Evolutionary conservation across 2,329 filamentous ascomycete genomes (phyloP).

Genomic region (Colletotrichum chrysophilum): DNA sequence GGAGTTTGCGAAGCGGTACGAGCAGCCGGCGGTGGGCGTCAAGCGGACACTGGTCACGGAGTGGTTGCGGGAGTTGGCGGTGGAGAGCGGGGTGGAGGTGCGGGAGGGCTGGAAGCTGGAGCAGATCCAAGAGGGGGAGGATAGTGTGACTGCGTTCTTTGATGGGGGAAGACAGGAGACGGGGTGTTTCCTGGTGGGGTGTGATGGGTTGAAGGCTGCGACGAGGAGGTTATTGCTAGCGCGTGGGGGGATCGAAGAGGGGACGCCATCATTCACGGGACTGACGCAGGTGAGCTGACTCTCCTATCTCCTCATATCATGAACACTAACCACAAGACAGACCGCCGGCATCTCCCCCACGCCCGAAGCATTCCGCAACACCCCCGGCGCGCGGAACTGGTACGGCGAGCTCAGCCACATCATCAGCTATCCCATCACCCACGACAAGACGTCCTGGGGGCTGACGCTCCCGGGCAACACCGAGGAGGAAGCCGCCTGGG

Average conservation of each 20-base stretch:
- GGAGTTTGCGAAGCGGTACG: constrained; percentile 23
- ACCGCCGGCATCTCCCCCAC: constrained; percentile 26
- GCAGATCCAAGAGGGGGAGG: constrained; percentile 22
- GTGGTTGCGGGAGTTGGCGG: constrained; percentile 16
- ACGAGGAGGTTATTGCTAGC: constrained; percentile 20
- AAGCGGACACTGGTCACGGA: constrained; percentile 25
- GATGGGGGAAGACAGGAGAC: constrained; percentile 20
- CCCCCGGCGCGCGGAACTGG: constrained; percentile 26
- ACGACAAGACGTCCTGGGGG: constrained; percentile 26
- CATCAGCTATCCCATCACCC: constrained; percentile 26
- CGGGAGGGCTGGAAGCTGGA: constrained; percentile 28
- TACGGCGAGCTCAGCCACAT: constrained; percentile 28
- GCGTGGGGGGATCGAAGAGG: constrained; percentile 19
- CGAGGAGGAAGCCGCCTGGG: constrained; percentile 28
- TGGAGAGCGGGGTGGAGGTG: constrained; percentile 24
- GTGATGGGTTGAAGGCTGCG: constrained; percentile 28
- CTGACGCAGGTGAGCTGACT: not conserved
- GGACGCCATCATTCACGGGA: constrained; percentile 25
- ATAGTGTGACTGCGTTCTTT: constrained; percentile 27
- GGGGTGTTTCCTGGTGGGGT: constrained; percentile 28
- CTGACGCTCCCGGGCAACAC: constrained; percentile 25
- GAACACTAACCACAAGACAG: not conserved
- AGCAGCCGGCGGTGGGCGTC: constrained; percentile 25
- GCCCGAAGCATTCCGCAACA: constrained; percentile 11
- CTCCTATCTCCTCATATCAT: not conserved